These are phyloP conservation scores for Fusarium subglutinans DNA, from an alignment of 2,329 filamentous ascomycete species.

Conservation along the genomic window DNA sequence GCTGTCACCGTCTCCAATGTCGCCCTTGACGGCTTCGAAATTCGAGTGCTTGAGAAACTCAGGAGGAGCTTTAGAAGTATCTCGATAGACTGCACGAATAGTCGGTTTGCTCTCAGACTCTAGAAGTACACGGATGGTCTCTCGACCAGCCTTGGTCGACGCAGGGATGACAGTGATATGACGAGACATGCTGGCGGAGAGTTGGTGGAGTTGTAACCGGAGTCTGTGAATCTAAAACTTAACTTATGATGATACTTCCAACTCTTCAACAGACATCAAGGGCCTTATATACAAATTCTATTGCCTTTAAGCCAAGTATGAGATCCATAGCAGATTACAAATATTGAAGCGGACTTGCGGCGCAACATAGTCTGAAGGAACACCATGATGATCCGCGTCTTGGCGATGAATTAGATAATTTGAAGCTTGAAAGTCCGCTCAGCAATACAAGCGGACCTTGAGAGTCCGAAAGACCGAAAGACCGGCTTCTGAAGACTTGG, in stretches of 20 bases:
- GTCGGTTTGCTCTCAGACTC: slow-evolving; percentile 23
- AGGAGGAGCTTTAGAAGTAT: slow-evolving; percentile 41
- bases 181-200: slow-evolving; percentile 36
- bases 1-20: slow-evolving; percentile 38
- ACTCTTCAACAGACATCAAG: not conserved
- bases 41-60: slow-evolving; percentile 42
- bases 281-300: not conserved
- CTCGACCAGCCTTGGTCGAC: slow-evolving; percentile 46
- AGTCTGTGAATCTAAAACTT: not conserved
- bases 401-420: not conserved
- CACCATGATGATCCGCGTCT: not conserved
- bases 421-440: slow-evolving; percentile 1
- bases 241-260: not conserved
- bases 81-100: slow-evolving; percentile 46
- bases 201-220: not conserved
- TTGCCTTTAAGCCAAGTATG: not conserved
- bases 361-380: not conserved
- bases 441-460: not conserved
- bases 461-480: slow-evolving; percentile 16
- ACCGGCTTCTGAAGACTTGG: not conserved
- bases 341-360: not conserved
- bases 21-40: slow-evolving; percentile 46
- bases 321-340: not conserved
- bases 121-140: slow-evolving; percentile 44
- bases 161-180: slow-evolving; percentile 48